Evolutionary conservation across 2,329 filamentous ascomycete species (phyloP), one percentile per base, ranked within the genome.

Genomic region (Diaporthe velutina): DNA sequence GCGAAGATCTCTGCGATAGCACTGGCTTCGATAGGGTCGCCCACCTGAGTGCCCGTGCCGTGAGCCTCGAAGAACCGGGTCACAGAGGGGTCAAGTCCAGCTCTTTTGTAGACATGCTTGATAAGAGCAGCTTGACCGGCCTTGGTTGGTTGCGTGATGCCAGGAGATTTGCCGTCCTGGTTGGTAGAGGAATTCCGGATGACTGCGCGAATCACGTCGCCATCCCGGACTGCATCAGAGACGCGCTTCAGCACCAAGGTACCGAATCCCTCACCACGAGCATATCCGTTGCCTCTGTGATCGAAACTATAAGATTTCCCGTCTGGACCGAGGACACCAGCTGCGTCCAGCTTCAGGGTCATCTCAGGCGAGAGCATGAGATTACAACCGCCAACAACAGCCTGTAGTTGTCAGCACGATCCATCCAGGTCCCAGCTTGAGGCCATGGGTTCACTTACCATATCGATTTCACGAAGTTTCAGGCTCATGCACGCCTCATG

Each of bases 191-290:
- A 79, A 22, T 78, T 78, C 17, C 84, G 81, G 40, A 86, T 83
- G 8, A 86, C 83, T 10, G 83, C 83, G 2, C 84, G 80, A 40
- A 86, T 83, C 60, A 81, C 81, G 66, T 86, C 81, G 2, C 83
- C 82, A 75, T 85, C 79, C n/a, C 67, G 80, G 7, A 91, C 73
- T 0, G 90, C 90, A 3, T 84, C 80, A 6, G 79, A 81, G 1
- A 91, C 78, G 0, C 80, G 82, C 78, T 92, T 92, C 0, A 92
- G 76, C 0, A 91, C 80, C 0, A 92, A 74, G 0, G 83, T 82
- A 1, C 86, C 85, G 22, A 90, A 81, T 0, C 89, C 89, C 70
- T 92, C 90, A 9, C 87, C 88, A 83, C 88, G 82, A 0, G 83
- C 86, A 77, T 89, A 90, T 0, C 89, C 89, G 73, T 86, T 83